Conservation (phyloP, 2,329 filamentous ascomycete species). For the Keithomyces neogunnii region DNA sequence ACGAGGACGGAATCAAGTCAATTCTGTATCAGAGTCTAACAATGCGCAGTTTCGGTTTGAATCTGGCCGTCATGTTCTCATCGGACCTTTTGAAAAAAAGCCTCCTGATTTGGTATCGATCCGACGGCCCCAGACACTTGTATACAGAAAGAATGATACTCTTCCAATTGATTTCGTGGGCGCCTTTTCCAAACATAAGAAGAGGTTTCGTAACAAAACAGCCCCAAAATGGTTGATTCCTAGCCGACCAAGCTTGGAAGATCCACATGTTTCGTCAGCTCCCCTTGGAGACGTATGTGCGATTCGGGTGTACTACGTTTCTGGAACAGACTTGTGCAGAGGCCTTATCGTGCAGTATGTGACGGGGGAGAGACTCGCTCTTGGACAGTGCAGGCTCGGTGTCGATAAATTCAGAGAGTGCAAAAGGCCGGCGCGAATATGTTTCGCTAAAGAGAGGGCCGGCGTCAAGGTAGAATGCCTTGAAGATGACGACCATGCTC, state of each 20-base stretch:
- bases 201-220: neutral
- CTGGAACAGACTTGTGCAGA: slow-evolving; percentile 1
- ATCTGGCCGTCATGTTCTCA: neutral
- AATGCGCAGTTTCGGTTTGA: neutral
- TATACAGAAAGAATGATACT: slow-evolving; percentile 1
- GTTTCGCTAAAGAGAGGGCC: slow-evolving; percentile 1
- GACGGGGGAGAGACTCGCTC: neutral
- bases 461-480: neutral
- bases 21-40: neutral
- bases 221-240: neutral
- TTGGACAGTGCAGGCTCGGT: slow-evolving; percentile 3
- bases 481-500: neutral
- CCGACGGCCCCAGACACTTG: neutral
- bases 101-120: neutral
- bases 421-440: neutral
- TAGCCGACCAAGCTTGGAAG: neutral
- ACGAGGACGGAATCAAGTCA: neutral
- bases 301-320: neutral
- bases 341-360: slow-evolving; percentile 1
- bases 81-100: neutral
- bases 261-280: neutral
- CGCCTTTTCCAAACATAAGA: neutral
- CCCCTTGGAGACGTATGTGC: neutral
- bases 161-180: slow-evolving; percentile 4
- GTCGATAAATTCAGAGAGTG: neutral